Base-by-base conservation (phyloP, 2,329 filamentous ascomycete genomes). In the Aspergillus calidoustus region DNA sequence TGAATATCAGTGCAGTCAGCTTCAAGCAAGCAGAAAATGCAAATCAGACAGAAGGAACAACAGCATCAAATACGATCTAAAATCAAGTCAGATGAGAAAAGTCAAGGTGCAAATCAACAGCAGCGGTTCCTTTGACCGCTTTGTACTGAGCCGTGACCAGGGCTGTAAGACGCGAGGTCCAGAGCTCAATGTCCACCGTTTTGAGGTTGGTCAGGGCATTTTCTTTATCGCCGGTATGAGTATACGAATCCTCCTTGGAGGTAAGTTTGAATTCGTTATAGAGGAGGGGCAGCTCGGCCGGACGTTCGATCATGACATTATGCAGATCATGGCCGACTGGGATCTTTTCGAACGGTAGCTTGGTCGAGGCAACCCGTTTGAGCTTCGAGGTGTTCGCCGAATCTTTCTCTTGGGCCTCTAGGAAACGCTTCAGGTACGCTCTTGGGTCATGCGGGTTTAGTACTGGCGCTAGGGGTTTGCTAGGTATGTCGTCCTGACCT, bases 301-400 rank as follows among this genome's bases (percentile, higher is more conserved):
- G 34, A 15, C 55, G 51, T 7, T 11, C 65, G 11, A 72, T n/a
- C 13, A 64, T 48, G 13, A 73, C 30, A 54, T 67, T 46, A 53
- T 74, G 67, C 17, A 72, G n/a, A n/a, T 68, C 66, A 34, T 48
- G 56, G 3, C 59, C 71, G 4, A 71, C 61, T 1, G 71, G 67
- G 6, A 73, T 71, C 7, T 49, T 69, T 53, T 76, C 74, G 30
- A 76, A 62, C 3, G 74, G 74, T 13, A 76, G n/a, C 31, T 69
- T 69, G 59, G 57, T 66, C 2, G 65, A 71, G 6, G 62, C 60
- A 22, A 65, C 62, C 11, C 70, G 66, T 53, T 51, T 52, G 25
- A 34, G 57, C 8, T 49, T 25, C 1, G 48, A 53, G 25, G 6
- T 48, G 19, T n/a, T 61, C 46, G 46, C 44, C 11, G 19, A 6